A percentile compares a stretch with the other conserved stretches of the same genome.
Evolutionary conservation across 345 rosid genomes (phyloP).

Genomic region (Murraya koenigii): DNA sequence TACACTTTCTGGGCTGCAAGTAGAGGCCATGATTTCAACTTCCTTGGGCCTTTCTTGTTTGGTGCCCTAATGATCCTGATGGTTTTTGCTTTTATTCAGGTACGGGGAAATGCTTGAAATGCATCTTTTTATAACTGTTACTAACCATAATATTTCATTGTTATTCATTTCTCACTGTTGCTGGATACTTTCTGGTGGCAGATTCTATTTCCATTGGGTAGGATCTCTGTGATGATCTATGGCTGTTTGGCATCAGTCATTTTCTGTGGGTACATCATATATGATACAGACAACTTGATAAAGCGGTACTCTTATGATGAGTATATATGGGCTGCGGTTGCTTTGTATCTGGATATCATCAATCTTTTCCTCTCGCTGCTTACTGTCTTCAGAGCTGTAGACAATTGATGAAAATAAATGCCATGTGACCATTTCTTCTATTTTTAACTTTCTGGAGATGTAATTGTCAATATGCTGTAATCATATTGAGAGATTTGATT

Average conservation of each 20-base stretch:
- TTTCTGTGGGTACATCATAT: slow-evolving; percentile 81
- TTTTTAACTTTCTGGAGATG: not conserved
- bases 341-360: slow-evolving; percentile 68
- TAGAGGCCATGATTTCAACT: slow-evolving; percentile 85
- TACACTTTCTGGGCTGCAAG: slow-evolving; percentile 96
- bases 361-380: slow-evolving; percentile 75
- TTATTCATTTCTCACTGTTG: not conserved
- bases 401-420: slow-evolving; percentile 20
- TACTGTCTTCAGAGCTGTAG: slow-evolving; percentile 73
- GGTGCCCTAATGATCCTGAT: slow-evolving; percentile 65
- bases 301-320: slow-evolving; percentile 80
- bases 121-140: not conserved
- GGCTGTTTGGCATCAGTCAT: slow-evolving; percentile 75
- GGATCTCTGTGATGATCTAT: slow-evolving; percentile 69
- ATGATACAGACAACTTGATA: slow-evolving; percentile 85
- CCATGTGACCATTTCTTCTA: not conserved
- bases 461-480: not conserved
- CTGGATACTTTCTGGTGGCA: slow-evolving; percentile 31
- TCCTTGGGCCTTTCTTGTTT: slow-evolving; percentile 89
- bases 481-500: not conserved
- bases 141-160: no score
- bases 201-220: slow-evolving; percentile 78
- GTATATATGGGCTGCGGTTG: slow-evolving; percentile 86
- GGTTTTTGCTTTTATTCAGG: slow-evolving; percentile 80
- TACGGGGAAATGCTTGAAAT: not conserved